A percentile compares a stretch with the other conserved stretches of the same genome.
These are phyloP conservation scores for Apiotrichum sp. DNA, from an alignment of 1,284 basidiomycete genomes.

Conservation along the genomic window DNA sequence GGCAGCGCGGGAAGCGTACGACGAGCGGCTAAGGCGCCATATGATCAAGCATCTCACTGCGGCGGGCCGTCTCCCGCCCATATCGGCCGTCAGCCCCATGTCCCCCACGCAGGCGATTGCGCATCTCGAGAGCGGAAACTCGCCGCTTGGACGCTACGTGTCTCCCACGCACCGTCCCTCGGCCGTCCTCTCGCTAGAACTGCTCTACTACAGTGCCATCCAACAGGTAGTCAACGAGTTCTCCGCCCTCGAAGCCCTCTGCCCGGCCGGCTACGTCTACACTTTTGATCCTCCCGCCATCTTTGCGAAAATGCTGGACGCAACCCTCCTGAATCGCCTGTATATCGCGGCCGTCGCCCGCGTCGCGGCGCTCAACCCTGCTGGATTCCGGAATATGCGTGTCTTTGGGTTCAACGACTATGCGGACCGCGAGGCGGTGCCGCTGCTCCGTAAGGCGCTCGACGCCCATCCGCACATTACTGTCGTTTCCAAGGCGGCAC, in stretches of 20 bases:
- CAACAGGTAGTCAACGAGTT: conserved; percentile 24
- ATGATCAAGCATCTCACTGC: conserved; percentile 5
- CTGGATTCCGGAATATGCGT: not conserved
- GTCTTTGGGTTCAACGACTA: conserved; percentile 10
- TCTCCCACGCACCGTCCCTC: too few relatives aligned
- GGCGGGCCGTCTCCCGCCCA: not conserved
- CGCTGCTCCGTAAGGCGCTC: not conserved
- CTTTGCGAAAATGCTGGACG: conserved; percentile 19
- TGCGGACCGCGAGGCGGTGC: not conserved
- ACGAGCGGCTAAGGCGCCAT: not conserved
- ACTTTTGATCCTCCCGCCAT: conserved; percentile 29
- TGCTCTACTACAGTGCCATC: conserved; percentile 13
- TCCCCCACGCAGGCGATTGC: not conserved
- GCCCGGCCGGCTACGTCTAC: conserved; percentile 24
- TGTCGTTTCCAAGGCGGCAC: conserved; percentile 10
- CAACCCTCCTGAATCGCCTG: conserved; percentile 19
- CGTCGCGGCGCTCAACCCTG: not conserved
- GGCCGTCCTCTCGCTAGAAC: conserved; percentile 20
- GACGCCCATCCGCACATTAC: conserved; percentile 1
- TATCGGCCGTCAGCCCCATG: not conserved
- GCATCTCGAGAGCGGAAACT: not conserved
- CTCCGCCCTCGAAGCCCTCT: conserved; percentile 20
- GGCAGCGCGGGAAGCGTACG: not conserved
- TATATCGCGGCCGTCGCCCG: not conserved
- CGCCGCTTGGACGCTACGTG: not conserved